These are phyloP conservation scores for Umbilicus rupestris DNA, from an alignment of 164 flowering plant genomes.

Conservation along the genomic window DNA sequence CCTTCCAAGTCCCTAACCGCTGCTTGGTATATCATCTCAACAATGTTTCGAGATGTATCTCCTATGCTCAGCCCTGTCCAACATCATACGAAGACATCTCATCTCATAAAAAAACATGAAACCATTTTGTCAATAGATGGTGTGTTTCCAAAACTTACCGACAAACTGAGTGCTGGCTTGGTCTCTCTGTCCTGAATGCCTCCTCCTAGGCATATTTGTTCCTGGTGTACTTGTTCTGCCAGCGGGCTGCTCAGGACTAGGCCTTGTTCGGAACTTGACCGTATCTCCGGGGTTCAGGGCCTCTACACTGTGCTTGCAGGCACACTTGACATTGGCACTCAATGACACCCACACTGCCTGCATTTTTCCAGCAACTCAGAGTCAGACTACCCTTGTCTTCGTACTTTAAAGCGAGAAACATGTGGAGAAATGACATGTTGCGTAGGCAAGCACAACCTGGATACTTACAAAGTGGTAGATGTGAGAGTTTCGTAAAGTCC, in stretches of 20 bases:
- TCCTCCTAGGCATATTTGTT: not conserved
- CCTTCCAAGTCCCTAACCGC: slow-evolving; percentile 20
- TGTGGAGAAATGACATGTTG: not conserved
- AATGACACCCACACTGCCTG: slow-evolving; percentile 26
- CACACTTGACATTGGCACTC: slow-evolving; percentile 29
- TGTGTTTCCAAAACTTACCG: not conserved
- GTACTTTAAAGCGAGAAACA: not conserved
- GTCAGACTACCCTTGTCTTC: not conserved
- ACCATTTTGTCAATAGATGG: not conserved
- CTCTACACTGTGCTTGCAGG: slow-evolving; percentile 16
- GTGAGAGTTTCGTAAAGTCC: not conserved
- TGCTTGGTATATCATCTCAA: slow-evolving; percentile 35
- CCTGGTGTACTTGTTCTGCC: not conserved
- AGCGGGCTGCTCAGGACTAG: not conserved
- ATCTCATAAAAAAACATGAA: not conserved
- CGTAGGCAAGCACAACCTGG: not conserved
- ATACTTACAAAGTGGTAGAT: not conserved
- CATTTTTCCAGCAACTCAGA: slow-evolving; percentile 17
- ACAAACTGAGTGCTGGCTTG: not conserved
- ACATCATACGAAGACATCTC: not conserved
- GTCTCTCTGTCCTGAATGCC: not conserved
- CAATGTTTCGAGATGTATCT: slow-evolving; percentile 39
- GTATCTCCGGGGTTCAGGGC: slow-evolving; percentile 10
- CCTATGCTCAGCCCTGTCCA: slow-evolving; percentile 29
- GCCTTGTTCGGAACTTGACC: slow-evolving; percentile 3